These are phyloP conservation scores for Talaromyces sp. DNA, from an alignment of 2,329 filamentous ascomycete genomes.

Conservation along the genomic window DNA sequence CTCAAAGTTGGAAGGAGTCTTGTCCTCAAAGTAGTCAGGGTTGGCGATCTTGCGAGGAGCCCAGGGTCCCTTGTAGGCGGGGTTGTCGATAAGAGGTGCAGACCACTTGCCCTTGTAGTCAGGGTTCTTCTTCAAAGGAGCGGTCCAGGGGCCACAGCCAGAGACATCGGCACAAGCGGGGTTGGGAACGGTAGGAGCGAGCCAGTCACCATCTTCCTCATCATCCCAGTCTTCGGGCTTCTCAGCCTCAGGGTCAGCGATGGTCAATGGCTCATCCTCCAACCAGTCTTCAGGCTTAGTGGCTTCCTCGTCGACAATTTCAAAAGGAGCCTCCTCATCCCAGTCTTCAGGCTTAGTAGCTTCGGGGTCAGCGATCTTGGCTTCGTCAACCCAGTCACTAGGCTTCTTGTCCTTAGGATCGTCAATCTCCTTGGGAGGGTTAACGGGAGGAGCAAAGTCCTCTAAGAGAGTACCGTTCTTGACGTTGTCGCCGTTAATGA, in stretches of 20 bases:
- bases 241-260: constrained; percentile 89
- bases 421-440: constrained; percentile 91
- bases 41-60: constrained; percentile 94
- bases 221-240: constrained; percentile 99
- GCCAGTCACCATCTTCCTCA: constrained; percentile 98
- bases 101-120: constrained; percentile 99
- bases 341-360: constrained; percentile 97
- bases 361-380: constrained; percentile 85
- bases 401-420: constrained; percentile 93
- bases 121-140: constrained; percentile 91
- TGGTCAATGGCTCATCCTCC: constrained; percentile 74
- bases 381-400: constrained; percentile 90
- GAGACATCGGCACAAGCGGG: constrained; percentile 91
- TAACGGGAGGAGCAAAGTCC: constrained; percentile 90
- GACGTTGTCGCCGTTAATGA: constrained; percentile 83
- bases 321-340: constrained; percentile 96
- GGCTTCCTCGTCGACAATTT: constrained; percentile 92
- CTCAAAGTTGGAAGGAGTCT: constrained; percentile 93
- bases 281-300: constrained; percentile 94
- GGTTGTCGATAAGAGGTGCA: constrained; percentile 91
- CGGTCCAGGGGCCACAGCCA: constrained; percentile 89
- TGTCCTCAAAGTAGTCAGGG: constrained; percentile 95
- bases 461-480: constrained; percentile 90
- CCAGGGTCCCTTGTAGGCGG: constrained; percentile 95
- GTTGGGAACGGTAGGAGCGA: constrained; percentile 85